phyloP scores from a whole-genome alignment of 1,284 basidiomycete species.

The Uromyces viciae-fabae region DNA sequence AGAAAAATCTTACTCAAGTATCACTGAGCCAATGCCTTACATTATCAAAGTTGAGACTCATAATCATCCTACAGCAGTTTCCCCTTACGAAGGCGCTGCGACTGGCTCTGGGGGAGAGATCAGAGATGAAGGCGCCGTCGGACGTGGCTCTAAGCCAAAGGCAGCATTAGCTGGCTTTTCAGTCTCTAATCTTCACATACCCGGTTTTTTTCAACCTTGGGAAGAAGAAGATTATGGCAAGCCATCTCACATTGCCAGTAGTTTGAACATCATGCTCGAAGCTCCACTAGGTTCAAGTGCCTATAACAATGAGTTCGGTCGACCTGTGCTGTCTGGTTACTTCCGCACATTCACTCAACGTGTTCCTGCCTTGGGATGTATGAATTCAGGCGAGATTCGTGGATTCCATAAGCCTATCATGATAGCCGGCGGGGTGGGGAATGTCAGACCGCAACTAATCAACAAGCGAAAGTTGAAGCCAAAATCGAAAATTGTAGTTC shows the following conservation, averaged over 20 bases:
- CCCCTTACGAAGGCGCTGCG: slow-evolving; percentile 93
- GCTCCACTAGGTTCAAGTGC: slow-evolving; percentile 89
- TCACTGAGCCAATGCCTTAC: slow-evolving; percentile 75
- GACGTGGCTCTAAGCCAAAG: slow-evolving; percentile 91
- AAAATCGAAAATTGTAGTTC: slow-evolving; percentile 81
- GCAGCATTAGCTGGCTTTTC: slow-evolving; percentile 91
- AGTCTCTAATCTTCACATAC: slow-evolving; percentile 88
- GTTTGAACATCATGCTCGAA: slow-evolving; percentile 95
- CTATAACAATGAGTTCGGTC: slow-evolving; percentile 98
- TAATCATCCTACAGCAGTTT: slow-evolving; percentile 98
- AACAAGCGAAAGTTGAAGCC: slow-evolving; percentile 70
- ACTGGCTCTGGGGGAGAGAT: slow-evolving; percentile 98
- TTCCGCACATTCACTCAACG: slow-evolving; percentile 53
- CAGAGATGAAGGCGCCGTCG: slow-evolving; percentile 93
- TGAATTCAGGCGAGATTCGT: slow-evolving; percentile 75
- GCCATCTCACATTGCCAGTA: slow-evolving; percentile 84
- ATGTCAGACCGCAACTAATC: slow-evolving; percentile 76
- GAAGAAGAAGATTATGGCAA: slow-evolving; percentile 78
- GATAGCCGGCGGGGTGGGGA: slow-evolving; percentile 95
- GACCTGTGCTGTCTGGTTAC: slow-evolving; percentile 66
- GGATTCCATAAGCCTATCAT: slow-evolving; percentile 99
- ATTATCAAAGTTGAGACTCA: slow-evolving; percentile 98
- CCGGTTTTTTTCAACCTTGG: slow-evolving; percentile 82
- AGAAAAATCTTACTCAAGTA: slow-evolving; percentile 53
- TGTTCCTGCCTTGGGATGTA: slow-evolving; percentile 71